Base-by-base conservation (phyloP, 805 yeast species). In the Candida tammaniensis region DNA sequence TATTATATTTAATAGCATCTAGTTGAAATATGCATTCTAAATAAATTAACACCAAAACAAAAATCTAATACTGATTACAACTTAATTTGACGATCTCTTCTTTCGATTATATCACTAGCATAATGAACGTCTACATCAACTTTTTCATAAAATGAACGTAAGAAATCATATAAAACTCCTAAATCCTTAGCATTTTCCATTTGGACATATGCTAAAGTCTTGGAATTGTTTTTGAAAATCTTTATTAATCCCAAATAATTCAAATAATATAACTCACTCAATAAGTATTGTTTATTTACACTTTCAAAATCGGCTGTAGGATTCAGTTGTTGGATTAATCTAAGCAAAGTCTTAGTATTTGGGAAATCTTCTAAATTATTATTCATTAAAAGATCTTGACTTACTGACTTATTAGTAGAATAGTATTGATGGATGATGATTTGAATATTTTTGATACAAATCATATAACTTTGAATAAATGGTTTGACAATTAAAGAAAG, bases 171-270 rank as follows among this genome's bases (percentile, higher is more conserved):
- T 17, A 59, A 42, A 11, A 55, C 38, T 5, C 39, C 35, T 30
- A 67, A 49, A 44, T 65, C 68, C 17, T 47, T 44, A 2, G 35
- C 37, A 38, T 57, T 56, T 31, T 39, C 45, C 16, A 64, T 51
- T 26, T 53, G 48, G 16, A 67, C 71, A 43, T 50, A 64, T 6
- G 72, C 70, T 33, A 54, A 52, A 5, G 70, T 65, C 40, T 59
- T 63, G 7, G 68, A 49, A 48, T 64, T 64, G 46, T 67, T 66
- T 46, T 66, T 66, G 46, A 60, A 56, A 17, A 67, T 63, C 33
- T 48, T 49, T 15, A 67, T 52, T 36, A 65, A 48, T 27, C 45
- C 46, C 36, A 66, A 49, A 39, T 64, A 55, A 42, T 61, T 49
- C 38, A 65, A 48, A 40, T 63, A 66, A 36, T 59, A 66, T 36